Evolutionary conservation across 768 basidiomycete genomes (phyloP), one percentile per base, ranked within the genome.

Genomic region (Phaffia australis): DNA sequence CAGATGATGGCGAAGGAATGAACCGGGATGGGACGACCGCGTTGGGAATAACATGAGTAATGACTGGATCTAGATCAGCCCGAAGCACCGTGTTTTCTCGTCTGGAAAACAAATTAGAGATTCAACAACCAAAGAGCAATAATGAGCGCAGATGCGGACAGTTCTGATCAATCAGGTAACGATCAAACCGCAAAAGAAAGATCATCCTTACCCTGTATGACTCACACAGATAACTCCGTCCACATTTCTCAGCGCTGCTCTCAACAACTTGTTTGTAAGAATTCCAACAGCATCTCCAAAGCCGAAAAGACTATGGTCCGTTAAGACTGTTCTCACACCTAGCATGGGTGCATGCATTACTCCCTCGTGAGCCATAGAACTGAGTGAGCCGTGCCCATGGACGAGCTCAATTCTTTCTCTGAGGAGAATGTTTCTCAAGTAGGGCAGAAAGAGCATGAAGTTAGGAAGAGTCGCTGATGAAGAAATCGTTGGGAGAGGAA

Each of bases 241-340:
- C 0, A 93, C 89, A 74, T 94, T 92, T 68, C 85, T 83, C 73
- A 99, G 78, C 1, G 88, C 86, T 4, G 83, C 91, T 15, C 84
- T 87, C 50, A 98, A 79, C 46, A 99, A 82, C 75, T 99, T 99
- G 79, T 99, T 99, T 6, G 95, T 97, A 70, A 97, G 79, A 50
- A 99, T 94, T 71, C 93, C 92, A 0, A 92, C 93, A 19, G 95
- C 93, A 73, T 97, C 93, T 42, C 89, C 93, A 73, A 99, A 92
- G 1, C 92, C 94, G 71, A 98, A 98, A 30, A 99, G 77, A 72
- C 88, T 91, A 72, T 99, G 94, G 76, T 99, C 95, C 0, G 95
- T 98, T 75, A 98, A 94, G 14, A 97, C 88, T 0, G 90, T 91
- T 50, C 87, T 84, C 16, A 97, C 81, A 1, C 64, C 65, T 78